Conservation (phyloP, 352 stramenopile genomes). For the Pythium volutum region DNA sequence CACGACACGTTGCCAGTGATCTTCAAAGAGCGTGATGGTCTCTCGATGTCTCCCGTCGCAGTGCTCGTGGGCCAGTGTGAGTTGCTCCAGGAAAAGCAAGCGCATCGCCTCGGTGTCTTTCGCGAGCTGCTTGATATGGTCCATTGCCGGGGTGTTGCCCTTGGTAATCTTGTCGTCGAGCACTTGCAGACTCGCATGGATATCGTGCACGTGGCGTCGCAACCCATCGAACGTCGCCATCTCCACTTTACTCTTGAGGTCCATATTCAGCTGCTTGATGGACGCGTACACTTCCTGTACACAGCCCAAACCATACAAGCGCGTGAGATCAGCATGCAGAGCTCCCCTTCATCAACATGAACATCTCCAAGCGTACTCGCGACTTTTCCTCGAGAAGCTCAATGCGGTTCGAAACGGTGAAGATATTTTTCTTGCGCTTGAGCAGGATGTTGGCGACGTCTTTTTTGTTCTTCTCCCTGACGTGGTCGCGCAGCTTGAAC, state of each 20-base stretch:
- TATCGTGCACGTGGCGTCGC: constrained; percentile 50
- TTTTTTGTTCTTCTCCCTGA: constrained; percentile 79
- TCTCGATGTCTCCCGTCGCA: constrained; percentile 30
- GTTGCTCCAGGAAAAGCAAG: constrained; percentile 32
- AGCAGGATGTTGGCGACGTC: constrained; percentile 69
- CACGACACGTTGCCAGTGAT: constrained; percentile 28
- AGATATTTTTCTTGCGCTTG: constrained; percentile 80
- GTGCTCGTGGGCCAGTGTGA: constrained; percentile 32
- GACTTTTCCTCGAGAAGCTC: constrained; percentile 75
- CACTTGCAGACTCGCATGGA: constrained; percentile 44
- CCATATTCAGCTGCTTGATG: constrained; percentile 58
- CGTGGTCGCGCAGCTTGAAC: constrained; percentile 65
- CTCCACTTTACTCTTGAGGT: constrained; percentile 58
- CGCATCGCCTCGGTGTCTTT: constrained; percentile 38
- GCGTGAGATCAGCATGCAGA: not conserved
- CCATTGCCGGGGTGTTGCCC: constrained; percentile 36
- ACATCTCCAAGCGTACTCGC: constrained; percentile 14
- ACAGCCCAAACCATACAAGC: not conserved
- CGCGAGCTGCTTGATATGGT: constrained; percentile 41
- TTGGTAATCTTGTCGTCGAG: constrained; percentile 43
- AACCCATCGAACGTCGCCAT: constrained; percentile 36
- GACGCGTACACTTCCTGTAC: constrained; percentile 49
- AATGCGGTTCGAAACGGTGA: constrained; percentile 69
- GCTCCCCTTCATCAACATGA: not conserved
- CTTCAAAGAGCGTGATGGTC: constrained; percentile 27